phyloP scores from a whole-genome alignment of 148 eudicot genomes.

The Cornus suecica region DNA sequence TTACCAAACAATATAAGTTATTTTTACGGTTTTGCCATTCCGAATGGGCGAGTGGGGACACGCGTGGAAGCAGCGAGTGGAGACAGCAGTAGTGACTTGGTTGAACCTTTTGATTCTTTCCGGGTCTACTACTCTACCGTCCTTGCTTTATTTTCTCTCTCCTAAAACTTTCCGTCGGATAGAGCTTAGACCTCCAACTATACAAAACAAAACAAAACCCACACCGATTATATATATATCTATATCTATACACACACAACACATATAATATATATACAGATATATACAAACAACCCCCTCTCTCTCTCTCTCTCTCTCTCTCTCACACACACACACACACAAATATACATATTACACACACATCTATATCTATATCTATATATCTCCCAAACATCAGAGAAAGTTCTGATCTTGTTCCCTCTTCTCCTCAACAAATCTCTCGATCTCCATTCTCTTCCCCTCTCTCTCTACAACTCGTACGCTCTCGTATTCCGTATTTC shows the following conservation, averaged over 20 bases:
- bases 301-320: too few species aligned
- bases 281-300: not conserved
- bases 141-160: conserved; percentile 28
- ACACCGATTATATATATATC: not conserved
- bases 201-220: conserved; percentile 5
- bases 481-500: not conserved
- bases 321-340: too few species aligned
- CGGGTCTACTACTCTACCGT: conserved; percentile 48
- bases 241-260: too few species aligned
- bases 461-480: not conserved
- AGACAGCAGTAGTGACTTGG: not conserved
- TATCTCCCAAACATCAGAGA: conserved; percentile 11
- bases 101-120: conserved; percentile 41
- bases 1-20: too few species aligned
- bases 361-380: conserved; percentile 4
- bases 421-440: conserved; percentile 11
- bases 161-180: conserved; percentile 15
- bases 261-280: too few species aligned
- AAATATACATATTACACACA: too few species aligned
- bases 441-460: conserved; percentile 6
- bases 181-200: not conserved
- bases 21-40: too few species aligned
- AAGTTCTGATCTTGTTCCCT: conserved; percentile 39
- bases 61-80: not conserved
- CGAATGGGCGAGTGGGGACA: not conserved